Evolutionary conservation across 352 stramenopile genomes (phyloP), one percentile per base, ranked within the genome.

Genomic region (Bremia lactucae): DNA sequence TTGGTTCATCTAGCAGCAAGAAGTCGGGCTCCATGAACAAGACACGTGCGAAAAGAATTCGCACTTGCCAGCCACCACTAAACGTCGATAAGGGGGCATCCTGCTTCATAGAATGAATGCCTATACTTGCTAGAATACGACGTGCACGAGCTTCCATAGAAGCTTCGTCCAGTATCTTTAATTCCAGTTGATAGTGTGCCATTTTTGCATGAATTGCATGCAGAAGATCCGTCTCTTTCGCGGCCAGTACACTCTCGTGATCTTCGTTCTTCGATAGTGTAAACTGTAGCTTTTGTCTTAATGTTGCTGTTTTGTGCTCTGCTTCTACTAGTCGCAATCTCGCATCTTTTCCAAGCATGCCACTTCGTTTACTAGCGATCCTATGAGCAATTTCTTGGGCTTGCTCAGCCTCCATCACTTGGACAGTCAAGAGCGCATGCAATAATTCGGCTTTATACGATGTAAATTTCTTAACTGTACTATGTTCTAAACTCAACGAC

Each of bases 1-100:
- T 98, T 15, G 93, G 91, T 56, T 98, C 90, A 66, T 97, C 90
- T 2, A 97, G 67, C 44, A 97, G 46, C 19, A 96, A 66, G 11
- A 97, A 68, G 42, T 97, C 93, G 6, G 86, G 87, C 39, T 69
- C 59, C 65, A 79, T 74, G 46, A 83, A 80, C 38, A 78, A 24
- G 28, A 83, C 66, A 19, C 68, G 71, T 8, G 71, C 68, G 9
- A 83, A 36, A 7, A 82, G 46, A 38, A 84, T 73, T 7, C 72
- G 68, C 11, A 82, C 69, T 52, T 78, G 70, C 72, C 67, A 82
- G 4, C 68, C 72, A 23, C 72, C 72, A 42, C 68, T 81, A 2
- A 81, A 39, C 15, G 59, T 63, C 14, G 64, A 61, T 5, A 84
- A 51, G 2, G 65, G 52, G 1, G 61, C 47, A 13, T 70, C 67